Conservation (phyloP, 139 green algal genomes). For the Chlorella sp. region DNA sequence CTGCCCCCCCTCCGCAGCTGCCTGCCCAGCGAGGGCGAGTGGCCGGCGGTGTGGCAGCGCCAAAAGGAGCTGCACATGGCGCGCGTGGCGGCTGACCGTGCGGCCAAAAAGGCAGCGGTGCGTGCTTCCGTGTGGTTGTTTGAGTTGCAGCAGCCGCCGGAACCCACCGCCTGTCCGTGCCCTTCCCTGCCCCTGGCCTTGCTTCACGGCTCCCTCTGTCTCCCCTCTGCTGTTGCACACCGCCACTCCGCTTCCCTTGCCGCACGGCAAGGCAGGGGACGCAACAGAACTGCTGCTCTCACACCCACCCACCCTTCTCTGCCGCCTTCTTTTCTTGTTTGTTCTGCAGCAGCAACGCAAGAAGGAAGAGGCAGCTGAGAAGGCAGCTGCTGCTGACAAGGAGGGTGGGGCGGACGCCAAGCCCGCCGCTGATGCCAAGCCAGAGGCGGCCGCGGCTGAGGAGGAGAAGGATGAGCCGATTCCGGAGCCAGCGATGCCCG, state of each 20-base stretch:
- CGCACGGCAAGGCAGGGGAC: constrained; percentile 8
- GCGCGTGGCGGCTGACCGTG: constrained; percentile 32
- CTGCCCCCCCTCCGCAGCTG: constrained; percentile 27
- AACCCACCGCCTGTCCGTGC: too few species aligned
- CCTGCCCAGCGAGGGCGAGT: constrained; percentile 46
- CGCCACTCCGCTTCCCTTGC: not conserved
- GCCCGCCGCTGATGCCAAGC: too few species aligned
- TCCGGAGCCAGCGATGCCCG: constrained; percentile 14
- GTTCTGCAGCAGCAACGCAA: too few species aligned
- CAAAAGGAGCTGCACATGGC: constrained; percentile 51
- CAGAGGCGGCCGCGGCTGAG: not conserved
- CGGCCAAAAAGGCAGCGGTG: constrained; percentile 31
- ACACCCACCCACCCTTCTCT: too few species aligned
- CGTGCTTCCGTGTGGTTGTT: too few species aligned
- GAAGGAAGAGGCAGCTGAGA: too few species aligned
- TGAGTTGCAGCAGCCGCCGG: too few species aligned
- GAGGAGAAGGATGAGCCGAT: constrained; percentile 11
- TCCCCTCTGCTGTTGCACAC: not conserved
- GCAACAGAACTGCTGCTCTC: too few species aligned
- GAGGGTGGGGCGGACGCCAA: too few species aligned
- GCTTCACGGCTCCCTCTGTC: not conserved
- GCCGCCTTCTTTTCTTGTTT: too few species aligned
- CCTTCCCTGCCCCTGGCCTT: too few species aligned
- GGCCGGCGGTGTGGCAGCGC: constrained; percentile 52
- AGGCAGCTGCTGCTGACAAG: too few species aligned